Evolutionary conservation across 305 asterid species (phyloP).

Genomic region (Andrographis paniculata): DNA sequence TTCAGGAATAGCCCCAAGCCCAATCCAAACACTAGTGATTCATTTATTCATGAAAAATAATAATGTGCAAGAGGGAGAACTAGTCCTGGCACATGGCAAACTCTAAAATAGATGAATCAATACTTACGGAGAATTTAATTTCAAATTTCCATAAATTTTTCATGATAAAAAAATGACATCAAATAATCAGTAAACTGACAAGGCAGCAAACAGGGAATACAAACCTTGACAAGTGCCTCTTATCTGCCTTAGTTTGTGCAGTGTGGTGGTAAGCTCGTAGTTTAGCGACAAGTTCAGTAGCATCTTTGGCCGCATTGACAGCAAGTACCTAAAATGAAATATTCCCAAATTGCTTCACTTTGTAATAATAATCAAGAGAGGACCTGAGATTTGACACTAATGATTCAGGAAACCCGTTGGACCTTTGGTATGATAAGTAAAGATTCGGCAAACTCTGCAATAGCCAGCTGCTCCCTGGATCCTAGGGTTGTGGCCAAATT

Average conservation of each 20-base stretch:
- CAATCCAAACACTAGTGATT: too few relatives aligned
- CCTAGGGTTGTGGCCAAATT: constrained; percentile 92
- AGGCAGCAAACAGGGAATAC: too few relatives aligned
- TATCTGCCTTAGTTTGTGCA: constrained; percentile 94
- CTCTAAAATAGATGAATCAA: too few relatives aligned
- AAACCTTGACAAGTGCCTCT: constrained; percentile 86
- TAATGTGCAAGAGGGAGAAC: too few relatives aligned
- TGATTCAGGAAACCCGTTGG: not conserved
- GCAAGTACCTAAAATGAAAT: constrained; percentile 68
- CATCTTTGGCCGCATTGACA: constrained; percentile 97
- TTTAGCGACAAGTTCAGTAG: constrained; percentile 89
- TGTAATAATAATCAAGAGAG: not conserved
- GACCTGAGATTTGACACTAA: not conserved
- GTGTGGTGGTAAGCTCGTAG: constrained; percentile 87
- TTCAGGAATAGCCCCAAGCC: too few relatives aligned
- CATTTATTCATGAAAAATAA: too few relatives aligned
- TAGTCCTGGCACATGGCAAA: too few relatives aligned
- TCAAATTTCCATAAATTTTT: too few relatives aligned
- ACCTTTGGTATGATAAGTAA: constrained; percentile 88
- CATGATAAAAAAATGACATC: too few relatives aligned
- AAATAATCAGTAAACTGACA: too few relatives aligned
- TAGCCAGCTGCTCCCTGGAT: constrained; percentile 95
- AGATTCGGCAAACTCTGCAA: constrained; percentile 95
- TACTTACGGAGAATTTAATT: too few relatives aligned
- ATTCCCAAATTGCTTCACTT: not conserved